A percentile compares a stretch with the other conserved stretches of the same genome.
phyloP scores from a whole-genome alignment of 352 stramenopile genomes.

The Pythium periplocum region DNA sequence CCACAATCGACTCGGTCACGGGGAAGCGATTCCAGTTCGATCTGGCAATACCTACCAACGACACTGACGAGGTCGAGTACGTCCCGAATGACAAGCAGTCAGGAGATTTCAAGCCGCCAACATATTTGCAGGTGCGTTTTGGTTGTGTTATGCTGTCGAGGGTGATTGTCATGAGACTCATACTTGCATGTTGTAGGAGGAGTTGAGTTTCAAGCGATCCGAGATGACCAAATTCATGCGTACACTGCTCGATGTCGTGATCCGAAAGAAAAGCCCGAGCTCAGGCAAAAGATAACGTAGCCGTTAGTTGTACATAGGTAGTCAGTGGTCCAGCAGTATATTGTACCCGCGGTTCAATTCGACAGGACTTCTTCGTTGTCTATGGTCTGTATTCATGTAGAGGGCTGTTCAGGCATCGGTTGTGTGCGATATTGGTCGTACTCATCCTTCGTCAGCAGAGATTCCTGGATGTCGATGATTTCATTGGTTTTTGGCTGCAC shows the following conservation, averaged over 20 bases:
- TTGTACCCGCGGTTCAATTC: too few species aligned
- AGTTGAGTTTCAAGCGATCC: slow-evolving; percentile 72
- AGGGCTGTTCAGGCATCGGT: neutral
- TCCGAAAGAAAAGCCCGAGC: slow-evolving; percentile 48
- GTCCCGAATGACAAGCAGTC: slow-evolving; percentile 52
- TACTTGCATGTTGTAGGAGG: slow-evolving; percentile 30
- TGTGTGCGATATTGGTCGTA: slow-evolving; percentile 58
- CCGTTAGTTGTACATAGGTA: too few species aligned
- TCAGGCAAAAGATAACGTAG: too few species aligned
- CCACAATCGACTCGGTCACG: slow-evolving; percentile 55
- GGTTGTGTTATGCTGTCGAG: slow-evolving; percentile 2
- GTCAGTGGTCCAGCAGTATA: too few species aligned
- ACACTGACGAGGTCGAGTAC: slow-evolving; percentile 77
- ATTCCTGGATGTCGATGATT: slow-evolving; percentile 76
- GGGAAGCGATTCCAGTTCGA: slow-evolving; percentile 74
- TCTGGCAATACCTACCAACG: slow-evolving; percentile 55
- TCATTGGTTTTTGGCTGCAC: slow-evolving; percentile 79
- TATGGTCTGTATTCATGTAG: too few species aligned
- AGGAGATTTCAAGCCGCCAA: slow-evolving; percentile 48
- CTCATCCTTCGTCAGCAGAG: slow-evolving; percentile 71
- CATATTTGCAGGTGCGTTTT: slow-evolving; percentile 58
- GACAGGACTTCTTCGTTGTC: too few species aligned
- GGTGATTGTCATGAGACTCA: neutral
- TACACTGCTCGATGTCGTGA: slow-evolving; percentile 74
- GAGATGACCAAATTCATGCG: slow-evolving; percentile 85